Evolutionary conservation across 106 monocot genomes (phyloP).

Genomic region (Platanthera zijinensis): DNA sequence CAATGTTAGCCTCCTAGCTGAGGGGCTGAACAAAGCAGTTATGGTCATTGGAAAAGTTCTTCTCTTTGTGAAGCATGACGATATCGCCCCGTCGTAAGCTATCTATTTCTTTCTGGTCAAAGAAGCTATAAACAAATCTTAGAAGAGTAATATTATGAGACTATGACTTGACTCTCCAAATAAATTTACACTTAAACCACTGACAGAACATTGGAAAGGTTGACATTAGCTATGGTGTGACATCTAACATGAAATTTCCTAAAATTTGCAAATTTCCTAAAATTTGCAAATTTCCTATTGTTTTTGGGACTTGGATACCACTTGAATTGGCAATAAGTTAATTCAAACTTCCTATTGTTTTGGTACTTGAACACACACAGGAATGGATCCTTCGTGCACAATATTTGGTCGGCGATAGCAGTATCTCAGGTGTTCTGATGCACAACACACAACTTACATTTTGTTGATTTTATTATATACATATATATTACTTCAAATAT

Average conservation of each 20-base stretch:
- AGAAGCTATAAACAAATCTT: background rate
- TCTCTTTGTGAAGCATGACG: slow-evolving; percentile 70
- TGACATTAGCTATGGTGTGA: background rate
- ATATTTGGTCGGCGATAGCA: too few species aligned
- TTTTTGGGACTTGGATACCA: background rate
- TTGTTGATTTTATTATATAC: too few species aligned
- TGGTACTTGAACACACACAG: too few species aligned
- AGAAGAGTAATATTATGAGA: background rate
- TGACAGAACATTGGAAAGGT: background rate
- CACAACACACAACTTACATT: too few species aligned
- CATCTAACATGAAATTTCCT: background rate
- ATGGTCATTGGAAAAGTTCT: slow-evolving; percentile 61
- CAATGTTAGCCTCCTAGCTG: slow-evolving; percentile 37
- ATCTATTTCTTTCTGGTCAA: background rate
- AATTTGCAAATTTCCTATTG: background rate
- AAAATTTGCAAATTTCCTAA: background rate
- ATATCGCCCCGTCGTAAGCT: slow-evolving; percentile 71
- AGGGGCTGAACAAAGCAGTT: slow-evolving; percentile 65
- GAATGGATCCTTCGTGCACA: too few species aligned
- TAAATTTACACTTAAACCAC: background rate
- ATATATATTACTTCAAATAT: too few species aligned
- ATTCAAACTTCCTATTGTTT: background rate
- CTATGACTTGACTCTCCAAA: background rate
- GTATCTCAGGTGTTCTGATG: too few species aligned
- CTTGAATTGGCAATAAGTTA: background rate